Evolutionary conservation across 495 filamentous ascomycete genomes (phyloP), one percentile per base, ranked within the genome.

Genomic region (Aspergillus hancockii): DNA sequence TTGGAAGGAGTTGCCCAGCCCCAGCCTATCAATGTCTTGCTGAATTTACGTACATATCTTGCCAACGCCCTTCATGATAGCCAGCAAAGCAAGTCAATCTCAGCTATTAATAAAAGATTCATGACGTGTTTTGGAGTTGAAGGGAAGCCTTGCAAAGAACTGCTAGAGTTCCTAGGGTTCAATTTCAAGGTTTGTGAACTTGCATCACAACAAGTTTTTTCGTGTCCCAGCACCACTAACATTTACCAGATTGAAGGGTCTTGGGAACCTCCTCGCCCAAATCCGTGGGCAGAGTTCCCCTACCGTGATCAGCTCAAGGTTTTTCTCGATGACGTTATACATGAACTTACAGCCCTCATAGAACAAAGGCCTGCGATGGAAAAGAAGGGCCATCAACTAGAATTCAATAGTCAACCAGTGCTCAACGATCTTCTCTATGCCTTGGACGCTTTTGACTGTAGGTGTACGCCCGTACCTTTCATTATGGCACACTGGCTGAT

Each of bases 91-190:
- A 85, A 83, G 67, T 63, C 71, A 21, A 90, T 93, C 55, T 81
- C 84, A 4, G 78, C 80, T 14, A 72, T 82, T 8, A 93, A 93
- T 71, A 92, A 90, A 69, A 82, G 81, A 16, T 95, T 91, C 63
- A 75, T 83, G 52, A 75, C 86, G 14, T 81, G 85, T 41, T 89
- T 93, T 67, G 89, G 90, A 14, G 56, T 75, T 12, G 71, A 76
- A 28, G 76, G 76, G 23, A 72, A 71, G 23, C 78, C 83, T 18
- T 90, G 89, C 67, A 75, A 83, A 56, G 73, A 81, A 32, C 64
- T 93, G 34, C 76, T 93, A 36, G 77, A 78, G 50, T 85, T 82
- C 38, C 69, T 92, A 4, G 88, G 83, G 4, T 93, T 92, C 63
- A 64, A 60, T 23, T 64, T 66, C 23, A 69, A 74, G 67, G 79